These are phyloP conservation scores for Candida arabinofermentans DNA, from an alignment of 805 yeast genomes.

Conservation along the genomic window DNA sequence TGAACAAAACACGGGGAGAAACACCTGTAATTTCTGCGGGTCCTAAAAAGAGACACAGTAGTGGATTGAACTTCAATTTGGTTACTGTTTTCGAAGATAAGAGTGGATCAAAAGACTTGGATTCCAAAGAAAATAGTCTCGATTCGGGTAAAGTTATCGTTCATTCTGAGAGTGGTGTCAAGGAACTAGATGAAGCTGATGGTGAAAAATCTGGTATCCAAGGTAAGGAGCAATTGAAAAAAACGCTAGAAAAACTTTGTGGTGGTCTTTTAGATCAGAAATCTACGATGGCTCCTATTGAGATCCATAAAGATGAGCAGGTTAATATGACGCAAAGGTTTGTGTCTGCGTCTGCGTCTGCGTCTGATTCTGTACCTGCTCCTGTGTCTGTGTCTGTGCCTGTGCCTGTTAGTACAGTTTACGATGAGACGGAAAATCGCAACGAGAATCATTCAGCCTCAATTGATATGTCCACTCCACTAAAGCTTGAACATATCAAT, in stretches of 20 bases:
- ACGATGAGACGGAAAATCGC: constrained; percentile 9
- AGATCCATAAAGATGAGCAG: no score
- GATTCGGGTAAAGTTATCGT: constrained; percentile 5
- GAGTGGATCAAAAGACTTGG: not conserved
- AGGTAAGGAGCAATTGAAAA: constrained; percentile 16
- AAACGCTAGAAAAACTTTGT: constrained; percentile 16
- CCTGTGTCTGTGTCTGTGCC: no score
- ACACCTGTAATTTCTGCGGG: no score
- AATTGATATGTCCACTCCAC: constrained; percentile 18
- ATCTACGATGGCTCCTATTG: not conserved
- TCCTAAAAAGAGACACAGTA: constrained; percentile 24
- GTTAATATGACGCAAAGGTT: no score
- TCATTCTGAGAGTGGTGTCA: constrained; percentile 13
- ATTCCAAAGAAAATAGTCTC: not conserved
- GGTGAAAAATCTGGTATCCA: constrained; percentile 8
- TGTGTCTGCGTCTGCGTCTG: no score
- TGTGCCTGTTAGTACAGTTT: no score
- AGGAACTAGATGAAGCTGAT: constrained; percentile 6
- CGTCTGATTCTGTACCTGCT: no score
- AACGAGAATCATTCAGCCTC: constrained; percentile 3
- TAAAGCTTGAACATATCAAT: constrained; percentile 13
- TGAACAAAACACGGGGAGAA: not conserved
- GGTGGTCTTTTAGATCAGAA: constrained; percentile 2
- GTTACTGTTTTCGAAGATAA: constrained; percentile 19
- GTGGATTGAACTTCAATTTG: constrained; percentile 29